These are phyloP conservation scores for Diphasiastrum complanatum DNA, from an alignment of 83 land plant genomes.

Conservation along the genomic window DNA sequence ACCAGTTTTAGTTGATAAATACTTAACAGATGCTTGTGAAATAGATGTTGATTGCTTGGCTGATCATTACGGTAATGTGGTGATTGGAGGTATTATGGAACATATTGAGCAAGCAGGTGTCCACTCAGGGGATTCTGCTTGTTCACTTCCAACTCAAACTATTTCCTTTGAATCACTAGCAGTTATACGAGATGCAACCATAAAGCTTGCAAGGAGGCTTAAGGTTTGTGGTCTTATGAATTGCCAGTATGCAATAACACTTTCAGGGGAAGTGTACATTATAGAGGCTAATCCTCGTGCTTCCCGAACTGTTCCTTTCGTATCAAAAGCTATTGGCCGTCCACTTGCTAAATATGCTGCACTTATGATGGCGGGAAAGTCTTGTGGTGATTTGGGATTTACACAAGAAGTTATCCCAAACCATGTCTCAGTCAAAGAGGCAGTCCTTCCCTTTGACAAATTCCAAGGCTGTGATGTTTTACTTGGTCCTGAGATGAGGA, in stretches of 20 bases:
- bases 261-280: slow-evolving; percentile 67
- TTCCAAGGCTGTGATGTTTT: slow-evolving; percentile 94
- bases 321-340: slow-evolving; percentile 93
- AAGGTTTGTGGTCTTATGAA: slow-evolving; percentile 90
- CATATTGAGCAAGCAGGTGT: slow-evolving; percentile 99
- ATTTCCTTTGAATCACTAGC: slow-evolving; percentile 48
- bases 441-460: slow-evolving; percentile 94
- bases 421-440: slow-evolving; percentile 95
- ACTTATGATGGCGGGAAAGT: slow-evolving; percentile 86
- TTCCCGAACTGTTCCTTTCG: slow-evolving; percentile 95
- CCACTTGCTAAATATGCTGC: slow-evolving; percentile 98
- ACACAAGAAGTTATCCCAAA: slow-evolving; percentile 68
- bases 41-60: slow-evolving; percentile 95
- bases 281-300: slow-evolving; percentile 98
- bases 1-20: slow-evolving; percentile 88
- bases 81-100: slow-evolving; percentile 99
- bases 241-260: slow-evolving; percentile 93
- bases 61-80: slow-evolving; percentile 81
- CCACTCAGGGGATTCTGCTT: slow-evolving; percentile 99
- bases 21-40: slow-evolving; percentile 83
- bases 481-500: slow-evolving; percentile 94
- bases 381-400: slow-evolving; percentile 54
- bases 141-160: slow-evolving; percentile 80
- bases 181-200: slow-evolving; percentile 68
- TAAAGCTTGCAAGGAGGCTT: slow-evolving; percentile 65